These are phyloP conservation scores for Rosa persica DNA, from an alignment of 306 rosid species.

Conservation along the genomic window DNA sequence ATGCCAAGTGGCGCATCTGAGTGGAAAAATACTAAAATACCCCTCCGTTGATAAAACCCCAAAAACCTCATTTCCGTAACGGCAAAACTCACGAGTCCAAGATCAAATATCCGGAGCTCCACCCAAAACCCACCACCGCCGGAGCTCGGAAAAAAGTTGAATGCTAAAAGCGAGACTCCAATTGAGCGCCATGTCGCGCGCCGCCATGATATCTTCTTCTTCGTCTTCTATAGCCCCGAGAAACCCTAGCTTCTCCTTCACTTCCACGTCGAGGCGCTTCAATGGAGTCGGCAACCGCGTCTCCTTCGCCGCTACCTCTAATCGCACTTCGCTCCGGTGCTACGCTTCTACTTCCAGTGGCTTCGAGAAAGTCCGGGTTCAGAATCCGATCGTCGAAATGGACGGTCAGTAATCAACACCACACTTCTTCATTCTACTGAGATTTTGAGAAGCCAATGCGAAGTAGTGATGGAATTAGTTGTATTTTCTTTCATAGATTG, in stretches of 20 bases:
- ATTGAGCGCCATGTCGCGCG: conserved; percentile 40
- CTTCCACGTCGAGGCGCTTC: conserved; percentile 32
- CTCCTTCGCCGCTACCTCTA: conserved; percentile 39
- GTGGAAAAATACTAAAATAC: background rate
- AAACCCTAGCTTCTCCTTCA: conserved; percentile 49
- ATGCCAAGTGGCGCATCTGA: background rate
- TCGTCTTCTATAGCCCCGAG: conserved; percentile 30
- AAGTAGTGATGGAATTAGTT: too few relatives aligned
- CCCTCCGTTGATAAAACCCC: background rate
- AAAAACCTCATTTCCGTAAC: background rate
- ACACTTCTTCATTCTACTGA: background rate
- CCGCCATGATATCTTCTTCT: conserved; percentile 40
- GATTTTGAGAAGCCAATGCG: too few relatives aligned
- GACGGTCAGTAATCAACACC: conserved; percentile 53
- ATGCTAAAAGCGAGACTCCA: conserved; percentile 47
- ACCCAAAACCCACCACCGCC: background rate
- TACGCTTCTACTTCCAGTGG: conserved; percentile 54
- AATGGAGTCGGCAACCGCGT: conserved; percentile 39
- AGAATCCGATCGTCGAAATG: conserved; percentile 92
- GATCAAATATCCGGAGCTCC: background rate
- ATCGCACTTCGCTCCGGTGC: conserved; percentile 59
- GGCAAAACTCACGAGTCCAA: background rate
- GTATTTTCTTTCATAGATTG: too few relatives aligned
- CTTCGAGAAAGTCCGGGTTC: conserved; percentile 49
- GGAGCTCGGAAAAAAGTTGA: background rate